A percentile compares a stretch with the other conserved stretches of the same genome.
These are phyloP conservation scores for Rossbeevera mucosa DNA, from an alignment of 768 basidiomycete species.

Conservation along the genomic window DNA sequence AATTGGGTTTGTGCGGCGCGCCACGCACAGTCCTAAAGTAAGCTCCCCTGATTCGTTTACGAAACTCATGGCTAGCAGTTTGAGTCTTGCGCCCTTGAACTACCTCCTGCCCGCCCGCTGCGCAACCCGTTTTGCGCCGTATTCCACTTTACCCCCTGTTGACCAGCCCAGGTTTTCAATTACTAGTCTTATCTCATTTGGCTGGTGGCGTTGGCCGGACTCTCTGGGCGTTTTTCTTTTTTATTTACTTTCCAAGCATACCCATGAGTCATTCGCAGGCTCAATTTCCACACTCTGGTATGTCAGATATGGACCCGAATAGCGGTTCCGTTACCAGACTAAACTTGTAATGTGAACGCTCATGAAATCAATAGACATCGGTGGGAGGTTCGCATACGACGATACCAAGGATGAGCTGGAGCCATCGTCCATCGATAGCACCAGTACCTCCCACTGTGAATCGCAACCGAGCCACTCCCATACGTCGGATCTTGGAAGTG, in stretches of 20 bases:
- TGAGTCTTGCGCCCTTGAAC: not conserved
- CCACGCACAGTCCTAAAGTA: not conserved
- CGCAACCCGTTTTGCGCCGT: not conserved
- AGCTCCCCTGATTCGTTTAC: not conserved
- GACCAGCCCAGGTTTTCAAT: not conserved
- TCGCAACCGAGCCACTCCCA: slow-evolving; percentile 1
- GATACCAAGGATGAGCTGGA: slow-evolving; percentile 9
- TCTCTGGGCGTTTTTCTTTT: not conserved
- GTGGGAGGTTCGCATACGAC: slow-evolving; percentile 2
- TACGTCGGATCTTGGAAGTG: slow-evolving; percentile 10
- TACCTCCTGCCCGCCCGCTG: not conserved
- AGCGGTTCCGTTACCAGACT: not conserved
- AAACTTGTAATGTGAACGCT: not conserved
- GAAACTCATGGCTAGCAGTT: not conserved
- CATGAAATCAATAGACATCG: slow-evolving; percentile 8
- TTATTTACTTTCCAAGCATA: no score
- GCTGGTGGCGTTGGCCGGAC: not conserved
- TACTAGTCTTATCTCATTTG: not conserved
- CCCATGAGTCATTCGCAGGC: slow-evolving; percentile 12
- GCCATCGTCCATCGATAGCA: not conserved
- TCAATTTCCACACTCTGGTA: slow-evolving; percentile 9
- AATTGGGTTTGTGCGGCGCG: not conserved
- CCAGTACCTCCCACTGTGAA: not conserved
- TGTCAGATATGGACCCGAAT: not conserved
- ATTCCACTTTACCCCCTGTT: not conserved